Evolutionary conservation across 148 eudicot species (phyloP).

Genomic region (Fagopyrum esculentum): DNA sequence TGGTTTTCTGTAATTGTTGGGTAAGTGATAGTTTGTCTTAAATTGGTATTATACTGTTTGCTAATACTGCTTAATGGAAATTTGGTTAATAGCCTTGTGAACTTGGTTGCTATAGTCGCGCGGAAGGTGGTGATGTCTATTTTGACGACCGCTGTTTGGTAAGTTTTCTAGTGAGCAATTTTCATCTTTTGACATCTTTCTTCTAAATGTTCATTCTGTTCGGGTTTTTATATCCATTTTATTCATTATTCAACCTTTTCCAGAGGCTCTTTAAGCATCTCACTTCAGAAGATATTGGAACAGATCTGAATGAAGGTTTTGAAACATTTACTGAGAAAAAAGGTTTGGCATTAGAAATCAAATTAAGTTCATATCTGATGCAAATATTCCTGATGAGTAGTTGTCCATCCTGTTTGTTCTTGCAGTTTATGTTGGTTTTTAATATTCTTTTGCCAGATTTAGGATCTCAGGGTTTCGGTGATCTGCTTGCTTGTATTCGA

Average conservation of each 20-base stretch:
- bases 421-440: not conserved
- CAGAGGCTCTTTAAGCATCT: conserved; percentile 97
- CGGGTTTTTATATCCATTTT: conserved; percentile 29
- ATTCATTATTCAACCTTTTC: conserved; percentile 1
- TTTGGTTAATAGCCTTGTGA: conserved; percentile 76
- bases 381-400: not conserved
- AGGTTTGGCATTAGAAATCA: conserved; percentile 33
- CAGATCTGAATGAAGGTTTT: conserved; percentile 90
- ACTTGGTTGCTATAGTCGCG: conserved; percentile 94
- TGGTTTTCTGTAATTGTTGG: conserved; percentile 14
- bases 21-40: conserved; percentile 22
- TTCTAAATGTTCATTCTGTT: not conserved
- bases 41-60: conserved; percentile 23
- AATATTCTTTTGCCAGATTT: conserved; percentile 46
- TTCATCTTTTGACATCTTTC: not conserved
- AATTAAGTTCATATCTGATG: not conserved
- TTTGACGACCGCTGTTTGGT: conserved; percentile 93
- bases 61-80: conserved; percentile 32
- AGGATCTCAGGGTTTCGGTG: conserved; percentile 94
- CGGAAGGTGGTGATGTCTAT: conserved; percentile 84
- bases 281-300: conserved; percentile 88
- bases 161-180: conserved; percentile 24
- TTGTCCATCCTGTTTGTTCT: not conserved
- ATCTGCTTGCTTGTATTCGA: conserved; percentile 75
- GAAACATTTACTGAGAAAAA: conserved; percentile 78